phyloP scores from a whole-genome alignment of 192 early-diverging fungal species.

The Martensiomyces pterosporus region DNA sequence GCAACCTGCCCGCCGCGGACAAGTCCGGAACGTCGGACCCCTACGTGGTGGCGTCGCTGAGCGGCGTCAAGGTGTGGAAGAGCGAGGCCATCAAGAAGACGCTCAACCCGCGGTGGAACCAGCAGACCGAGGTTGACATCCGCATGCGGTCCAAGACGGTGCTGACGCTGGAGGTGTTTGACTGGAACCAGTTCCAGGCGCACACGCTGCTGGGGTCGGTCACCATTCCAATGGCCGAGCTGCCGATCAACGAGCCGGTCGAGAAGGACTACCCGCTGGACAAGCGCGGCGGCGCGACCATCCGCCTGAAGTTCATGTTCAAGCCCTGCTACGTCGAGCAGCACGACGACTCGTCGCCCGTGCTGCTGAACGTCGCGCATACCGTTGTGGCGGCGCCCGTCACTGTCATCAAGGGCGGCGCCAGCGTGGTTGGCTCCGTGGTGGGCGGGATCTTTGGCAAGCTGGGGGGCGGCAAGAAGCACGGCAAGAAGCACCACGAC shows the following conservation, averaged over 20 bases:
- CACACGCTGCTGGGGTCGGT: conserved; percentile 57
- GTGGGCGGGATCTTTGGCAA: conserved; percentile 42
- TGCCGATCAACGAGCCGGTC: conserved; percentile 52
- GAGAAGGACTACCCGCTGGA: conserved; percentile 46
- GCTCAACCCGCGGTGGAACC: conserved; percentile 67
- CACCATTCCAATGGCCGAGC: conserved; percentile 52
- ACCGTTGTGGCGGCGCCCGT: conserved; percentile 57
- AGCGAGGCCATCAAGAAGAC: conserved; percentile 70
- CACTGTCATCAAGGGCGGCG: conserved; percentile 54
- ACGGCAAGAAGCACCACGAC: conserved; percentile 1
- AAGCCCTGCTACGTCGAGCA: conserved; percentile 57
- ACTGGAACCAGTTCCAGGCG: conserved; percentile 74
- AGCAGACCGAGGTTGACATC: conserved; percentile 60
- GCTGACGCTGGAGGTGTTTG: conserved; percentile 64
- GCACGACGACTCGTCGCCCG: conserved; percentile 49
- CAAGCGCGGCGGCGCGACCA: conserved; percentile 34
- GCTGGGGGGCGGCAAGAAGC: conserved; percentile 35
- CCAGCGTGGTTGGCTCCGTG: conserved; percentile 47
- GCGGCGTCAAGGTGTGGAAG: conserved; percentile 64
- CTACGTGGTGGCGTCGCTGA: conserved; percentile 60
- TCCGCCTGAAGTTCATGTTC: conserved; percentile 59
- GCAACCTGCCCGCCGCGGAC: conserved; percentile 64
- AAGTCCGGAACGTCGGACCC: conserved; percentile 71
- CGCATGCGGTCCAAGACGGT: conserved; percentile 51
- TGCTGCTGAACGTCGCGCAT: conserved; percentile 54